phyloP scores from a whole-genome alignment of 805 yeast species.

The Zygotorulaspora danielsina region DNA sequence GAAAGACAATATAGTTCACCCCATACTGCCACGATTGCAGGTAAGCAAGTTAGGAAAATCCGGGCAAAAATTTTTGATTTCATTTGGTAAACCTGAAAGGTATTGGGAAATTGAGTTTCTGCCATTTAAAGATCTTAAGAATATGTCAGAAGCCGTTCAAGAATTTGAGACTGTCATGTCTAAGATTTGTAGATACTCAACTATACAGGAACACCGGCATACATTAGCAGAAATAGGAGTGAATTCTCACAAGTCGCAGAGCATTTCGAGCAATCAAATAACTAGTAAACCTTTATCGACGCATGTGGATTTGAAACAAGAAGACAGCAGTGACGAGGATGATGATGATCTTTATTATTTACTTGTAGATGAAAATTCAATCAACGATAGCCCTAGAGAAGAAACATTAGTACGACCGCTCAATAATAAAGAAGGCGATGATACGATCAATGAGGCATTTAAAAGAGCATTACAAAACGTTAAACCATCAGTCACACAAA shows the following conservation, averaged over 20 bases:
- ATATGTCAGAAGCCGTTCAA: slow-evolving; percentile 7
- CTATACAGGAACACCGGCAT: background rate
- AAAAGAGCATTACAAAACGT: slow-evolving; percentile 20
- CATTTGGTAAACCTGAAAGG: slow-evolving; percentile 69
- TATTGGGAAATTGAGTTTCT: slow-evolving; percentile 57
- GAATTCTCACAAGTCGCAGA: background rate
- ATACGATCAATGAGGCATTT: slow-evolving; percentile 18
- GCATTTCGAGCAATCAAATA: background rate
- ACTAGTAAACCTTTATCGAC: background rate
- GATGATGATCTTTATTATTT: slow-evolving; percentile 27
- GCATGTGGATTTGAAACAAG: background rate
- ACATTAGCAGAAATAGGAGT: background rate
- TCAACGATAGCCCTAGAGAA: background rate
- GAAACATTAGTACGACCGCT: background rate
- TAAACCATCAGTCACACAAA: slow-evolving; percentile 8
- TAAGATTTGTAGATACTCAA: slow-evolving; percentile 20
- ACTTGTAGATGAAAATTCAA: slow-evolving; percentile 18
- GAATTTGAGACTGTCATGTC: slow-evolving; percentile 34
- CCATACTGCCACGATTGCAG: slow-evolving; percentile 61
- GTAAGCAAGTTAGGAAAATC: slow-evolving; percentile 47
- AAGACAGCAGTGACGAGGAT: slow-evolving; percentile 8
- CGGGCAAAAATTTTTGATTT: slow-evolving; percentile 46
- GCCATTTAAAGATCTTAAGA: slow-evolving; percentile 15
- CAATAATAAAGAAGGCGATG: background rate
- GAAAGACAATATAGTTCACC: slow-evolving; percentile 50